These are phyloP conservation scores for Capsicum rhomboideum DNA, from an alignment of 257 asterid genomes.

Conservation along the genomic window DNA sequence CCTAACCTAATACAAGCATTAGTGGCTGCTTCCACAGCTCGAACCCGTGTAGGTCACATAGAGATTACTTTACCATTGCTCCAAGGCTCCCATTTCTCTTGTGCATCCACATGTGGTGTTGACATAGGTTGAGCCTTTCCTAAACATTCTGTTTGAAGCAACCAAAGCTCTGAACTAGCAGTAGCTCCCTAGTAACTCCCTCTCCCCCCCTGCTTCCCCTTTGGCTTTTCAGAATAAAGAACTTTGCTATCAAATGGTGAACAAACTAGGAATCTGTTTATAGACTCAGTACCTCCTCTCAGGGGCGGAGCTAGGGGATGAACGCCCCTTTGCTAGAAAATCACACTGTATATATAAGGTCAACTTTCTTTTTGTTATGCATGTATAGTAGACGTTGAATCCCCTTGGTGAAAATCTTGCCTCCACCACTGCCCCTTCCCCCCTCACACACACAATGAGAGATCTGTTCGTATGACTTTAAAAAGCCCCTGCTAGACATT, in stretches of 20 bases:
- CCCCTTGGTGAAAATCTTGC: background rate
- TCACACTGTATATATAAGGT: background rate
- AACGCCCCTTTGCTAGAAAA: background rate
- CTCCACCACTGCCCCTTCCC: background rate
- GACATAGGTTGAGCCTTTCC: background rate
- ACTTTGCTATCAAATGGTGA: background rate
- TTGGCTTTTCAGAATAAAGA: background rate
- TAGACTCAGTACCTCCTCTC: background rate
- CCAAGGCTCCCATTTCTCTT: too few species aligned
- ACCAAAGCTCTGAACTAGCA: background rate
- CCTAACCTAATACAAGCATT: too few species aligned
- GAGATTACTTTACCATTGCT: too few species aligned
- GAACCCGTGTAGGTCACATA: too few species aligned
- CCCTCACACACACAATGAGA: background rate
- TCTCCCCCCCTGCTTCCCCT: background rate
- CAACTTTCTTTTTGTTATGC: background rate
- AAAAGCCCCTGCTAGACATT: background rate
- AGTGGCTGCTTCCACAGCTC: too few species aligned
- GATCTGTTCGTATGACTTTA: too few species aligned
- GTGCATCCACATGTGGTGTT: background rate
- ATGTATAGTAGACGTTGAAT: background rate
- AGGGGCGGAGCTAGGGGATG: background rate
- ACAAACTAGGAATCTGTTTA: background rate
- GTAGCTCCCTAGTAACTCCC: background rate
- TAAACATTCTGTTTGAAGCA: background rate